Conservation (phyloP, 345 rosid genomes). For the Populus ilicifolia region DNA sequence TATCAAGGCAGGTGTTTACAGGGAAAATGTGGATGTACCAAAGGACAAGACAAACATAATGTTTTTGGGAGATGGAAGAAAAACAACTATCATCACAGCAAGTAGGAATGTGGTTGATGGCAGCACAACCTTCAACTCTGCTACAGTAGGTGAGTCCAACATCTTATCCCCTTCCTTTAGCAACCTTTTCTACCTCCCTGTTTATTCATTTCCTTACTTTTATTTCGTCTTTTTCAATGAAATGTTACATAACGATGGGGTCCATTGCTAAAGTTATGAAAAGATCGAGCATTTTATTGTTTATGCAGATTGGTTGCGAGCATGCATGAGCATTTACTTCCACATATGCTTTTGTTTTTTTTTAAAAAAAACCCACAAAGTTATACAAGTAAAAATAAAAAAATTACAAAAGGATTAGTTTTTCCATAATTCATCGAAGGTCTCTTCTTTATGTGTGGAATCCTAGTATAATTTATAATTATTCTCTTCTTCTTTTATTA, state of each 20-base stretch:
- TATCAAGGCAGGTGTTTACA: constrained; percentile 74
- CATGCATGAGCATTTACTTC: too few relatives aligned
- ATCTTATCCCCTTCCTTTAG: neutral
- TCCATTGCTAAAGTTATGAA: neutral
- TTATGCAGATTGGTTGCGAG: too few relatives aligned
- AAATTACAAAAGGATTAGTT: too few relatives aligned
- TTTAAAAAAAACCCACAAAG: too few relatives aligned
- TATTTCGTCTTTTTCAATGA: neutral
- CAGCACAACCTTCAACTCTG: constrained; percentile 76
- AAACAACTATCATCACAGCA: constrained; percentile 61
- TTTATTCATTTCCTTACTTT: neutral
- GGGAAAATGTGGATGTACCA: constrained; percentile 69
- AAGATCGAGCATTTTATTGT: too few relatives aligned
- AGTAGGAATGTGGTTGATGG: constrained; percentile 69
- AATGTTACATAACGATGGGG: neutral
- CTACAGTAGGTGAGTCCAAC: constrained; percentile 75
- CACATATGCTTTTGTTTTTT: too few relatives aligned
- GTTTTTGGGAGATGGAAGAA: constrained; percentile 80
- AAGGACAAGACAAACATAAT: constrained; percentile 63
- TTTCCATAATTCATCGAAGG: too few relatives aligned
- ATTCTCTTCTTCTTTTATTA: too few relatives aligned
- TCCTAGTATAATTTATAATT: too few relatives aligned
- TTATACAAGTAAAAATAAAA: too few relatives aligned
- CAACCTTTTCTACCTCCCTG: neutral
- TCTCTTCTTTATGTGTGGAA: too few relatives aligned